phyloP scores from a whole-genome alignment of 192 early-diverging fungal genomes.

The Paraglomus brasilianum region DNA sequence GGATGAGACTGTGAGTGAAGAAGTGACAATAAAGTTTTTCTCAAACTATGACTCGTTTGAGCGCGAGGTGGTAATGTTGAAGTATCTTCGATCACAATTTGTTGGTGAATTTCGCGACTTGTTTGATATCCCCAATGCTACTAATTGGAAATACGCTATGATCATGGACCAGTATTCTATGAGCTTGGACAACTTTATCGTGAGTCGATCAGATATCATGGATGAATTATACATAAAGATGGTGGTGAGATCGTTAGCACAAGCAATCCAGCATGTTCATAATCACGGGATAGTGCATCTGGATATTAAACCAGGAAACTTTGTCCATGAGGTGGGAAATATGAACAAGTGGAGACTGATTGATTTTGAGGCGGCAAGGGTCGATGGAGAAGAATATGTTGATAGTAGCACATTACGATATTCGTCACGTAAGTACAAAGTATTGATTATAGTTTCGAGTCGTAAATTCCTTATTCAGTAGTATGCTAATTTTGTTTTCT shows the following conservation, averaged over 20 bases:
- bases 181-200: neutral
- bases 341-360: conserved; percentile 46
- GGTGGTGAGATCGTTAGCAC: neutral
- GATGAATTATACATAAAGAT: neutral
- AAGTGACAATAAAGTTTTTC: conserved; percentile 1
- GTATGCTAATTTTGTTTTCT: neutral
- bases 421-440: conserved; percentile 46
- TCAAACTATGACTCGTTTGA: neutral
- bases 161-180: neutral
- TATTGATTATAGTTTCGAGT: neutral
- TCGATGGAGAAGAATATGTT: conserved; percentile 50
- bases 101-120: neutral
- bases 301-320: conserved; percentile 24
- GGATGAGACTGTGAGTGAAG: neutral
- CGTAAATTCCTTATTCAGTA: neutral
- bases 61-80: neutral
- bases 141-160: neutral
- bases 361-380: conserved; percentile 52
- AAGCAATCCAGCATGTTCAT: conserved; percentile 21
- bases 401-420: conserved; percentile 50
- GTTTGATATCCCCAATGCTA: neutral
- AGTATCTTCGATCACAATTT: neutral
- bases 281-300: conserved; percentile 1
- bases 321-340: conserved; percentile 7
- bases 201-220: neutral